Base-by-base conservation (phyloP, 352 stramenopile genomes). In the Globisporangium cystogenes region DNA sequence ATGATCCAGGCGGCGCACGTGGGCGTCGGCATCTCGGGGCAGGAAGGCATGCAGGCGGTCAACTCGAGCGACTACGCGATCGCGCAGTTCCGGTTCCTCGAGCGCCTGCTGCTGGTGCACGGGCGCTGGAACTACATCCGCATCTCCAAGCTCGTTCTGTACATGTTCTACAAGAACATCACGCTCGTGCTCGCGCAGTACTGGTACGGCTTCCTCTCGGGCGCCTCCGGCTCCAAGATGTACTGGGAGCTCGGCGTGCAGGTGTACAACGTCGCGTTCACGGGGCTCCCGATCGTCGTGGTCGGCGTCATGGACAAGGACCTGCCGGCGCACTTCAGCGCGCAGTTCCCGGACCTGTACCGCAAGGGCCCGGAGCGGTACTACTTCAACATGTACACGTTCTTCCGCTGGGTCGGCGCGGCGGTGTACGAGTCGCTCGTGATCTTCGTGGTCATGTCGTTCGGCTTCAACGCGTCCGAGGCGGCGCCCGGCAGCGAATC, bases 161-260 rank as follows among this genome's bases (percentile, higher is more conserved):
- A 97, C 69, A 95, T 91, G 39, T 98, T 98, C 64, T 98, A 97
- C 87, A 97, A 97, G 69, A 98, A 98, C 62, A n/a, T n/a, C n/a
- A n/a, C n/a, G n/a, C n/a, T n/a, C n/a, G n/a, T n/a, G n/a, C n/a
- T n/a, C n/a, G n/a, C n/a, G n/a, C n/a, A n/a, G n/a, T n/a, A n/a
- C n/a, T n/a, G n/a, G n/a, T n/a, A n/a, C n/a, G n/a, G n/a, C n/a
- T n/a, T n/a, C n/a, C n/a, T n/a, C n/a, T n/a, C n/a, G n/a, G n/a
- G n/a, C n/a, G n/a, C n/a, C n/a, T n/a, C n/a, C n/a, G n/a, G n/a
- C n/a, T n/a, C n/a, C n/a, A n/a, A n/a, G n/a, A n/a, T n/a, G n/a
- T n/a, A n/a, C n/a, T n/a, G n/a, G n/a, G n/a, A n/a, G n/a, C n/a
- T n/a, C n/a, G n/a, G n/a, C n/a, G n/a, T n/a, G n/a, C n/a, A n/a